Evolutionary conservation across 2,329 filamentous ascomycete genomes (phyloP).

Genomic region (Colletotrichum cuscutae): DNA sequence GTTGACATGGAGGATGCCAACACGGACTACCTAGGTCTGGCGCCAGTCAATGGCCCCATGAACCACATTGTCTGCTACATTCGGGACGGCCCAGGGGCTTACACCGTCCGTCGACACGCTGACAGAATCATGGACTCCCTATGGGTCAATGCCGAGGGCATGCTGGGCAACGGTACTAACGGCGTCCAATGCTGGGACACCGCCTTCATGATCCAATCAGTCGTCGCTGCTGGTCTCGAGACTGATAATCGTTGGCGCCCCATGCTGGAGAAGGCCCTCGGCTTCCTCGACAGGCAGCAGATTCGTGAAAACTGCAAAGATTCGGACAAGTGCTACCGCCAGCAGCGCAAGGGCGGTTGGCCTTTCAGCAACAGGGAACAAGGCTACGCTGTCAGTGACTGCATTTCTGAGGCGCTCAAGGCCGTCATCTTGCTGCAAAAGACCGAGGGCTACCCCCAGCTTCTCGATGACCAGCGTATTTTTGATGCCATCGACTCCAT

Average conservation of each 20-base stretch:
- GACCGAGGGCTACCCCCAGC: conserved; percentile 76
- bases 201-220: conserved; percentile 85
- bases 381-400: conserved; percentile 96
- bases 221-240: conserved; percentile 82
- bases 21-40: conserved; percentile 86
- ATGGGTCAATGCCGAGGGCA: conserved; percentile 92
- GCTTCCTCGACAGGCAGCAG: conserved; percentile 91
- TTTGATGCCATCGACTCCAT: conserved; percentile 92
- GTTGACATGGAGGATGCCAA: conserved; percentile 94
- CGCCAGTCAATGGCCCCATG: conserved; percentile 90
- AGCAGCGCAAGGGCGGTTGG: conserved; percentile 93
- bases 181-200: conserved; percentile 99
- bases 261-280: conserved; percentile 84
- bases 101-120: conserved; percentile 78
- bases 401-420: conserved; percentile 90
- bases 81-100: conserved; percentile 80
- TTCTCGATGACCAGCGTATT: conserved; percentile 81
- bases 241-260: conserved; percentile 79
- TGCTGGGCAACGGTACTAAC: conserved; percentile 96
- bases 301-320: conserved; percentile 85
- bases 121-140: conserved; percentile 87
- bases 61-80: conserved; percentile 90
- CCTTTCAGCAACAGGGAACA: conserved; percentile 93
- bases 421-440: conserved; percentile 86
- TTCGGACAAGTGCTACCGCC: conserved; percentile 85